Conservation (phyloP, 2,329 filamentous ascomycete species). For the Alternaria sp. region DNA sequence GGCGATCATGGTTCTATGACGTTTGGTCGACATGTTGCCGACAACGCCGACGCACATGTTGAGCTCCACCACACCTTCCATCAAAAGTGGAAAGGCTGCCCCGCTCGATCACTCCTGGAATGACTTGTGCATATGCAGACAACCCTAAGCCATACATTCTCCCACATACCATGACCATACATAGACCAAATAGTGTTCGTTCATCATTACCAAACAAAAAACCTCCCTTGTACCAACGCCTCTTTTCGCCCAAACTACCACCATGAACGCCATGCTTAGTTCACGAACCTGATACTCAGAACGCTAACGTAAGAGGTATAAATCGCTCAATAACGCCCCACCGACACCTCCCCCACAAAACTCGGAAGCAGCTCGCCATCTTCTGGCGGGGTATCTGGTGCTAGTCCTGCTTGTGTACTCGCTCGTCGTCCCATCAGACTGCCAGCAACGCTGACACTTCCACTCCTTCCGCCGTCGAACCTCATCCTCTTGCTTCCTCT, state of each 20-base stretch:
- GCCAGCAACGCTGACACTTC: conserved; percentile 17
- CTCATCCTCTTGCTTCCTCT: conserved; percentile 28
- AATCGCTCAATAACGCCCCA: conserved; percentile 15
- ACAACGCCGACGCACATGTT: not conserved
- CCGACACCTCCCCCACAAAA: conserved; percentile 28
- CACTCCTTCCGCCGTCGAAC: conserved; percentile 19
- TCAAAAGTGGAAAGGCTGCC: not conserved
- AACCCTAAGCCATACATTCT: not conserved
- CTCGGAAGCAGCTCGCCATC: conserved; percentile 30
- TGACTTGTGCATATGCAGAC: not conserved
- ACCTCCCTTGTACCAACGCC: not conserved
- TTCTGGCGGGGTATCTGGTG: conserved; percentile 31
- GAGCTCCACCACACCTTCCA: not conserved
- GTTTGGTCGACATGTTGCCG: not conserved
- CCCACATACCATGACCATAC: not conserved
- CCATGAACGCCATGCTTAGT: conserved; percentile 7
- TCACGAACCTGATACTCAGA: conserved; percentile 1
- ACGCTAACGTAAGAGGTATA: conserved; percentile 1
- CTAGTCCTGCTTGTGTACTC: conserved; percentile 18
- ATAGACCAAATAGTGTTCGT: not conserved
- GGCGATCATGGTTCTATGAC: not conserved
- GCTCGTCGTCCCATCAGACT: conserved; percentile 13
- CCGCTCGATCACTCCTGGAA: not conserved
- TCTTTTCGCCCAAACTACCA: not conserved
- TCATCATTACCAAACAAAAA: conserved; percentile 1